Evolutionary conservation across 1,284 basidiomycete genomes (phyloP).

Genomic region (Puccinia hordei): DNA sequence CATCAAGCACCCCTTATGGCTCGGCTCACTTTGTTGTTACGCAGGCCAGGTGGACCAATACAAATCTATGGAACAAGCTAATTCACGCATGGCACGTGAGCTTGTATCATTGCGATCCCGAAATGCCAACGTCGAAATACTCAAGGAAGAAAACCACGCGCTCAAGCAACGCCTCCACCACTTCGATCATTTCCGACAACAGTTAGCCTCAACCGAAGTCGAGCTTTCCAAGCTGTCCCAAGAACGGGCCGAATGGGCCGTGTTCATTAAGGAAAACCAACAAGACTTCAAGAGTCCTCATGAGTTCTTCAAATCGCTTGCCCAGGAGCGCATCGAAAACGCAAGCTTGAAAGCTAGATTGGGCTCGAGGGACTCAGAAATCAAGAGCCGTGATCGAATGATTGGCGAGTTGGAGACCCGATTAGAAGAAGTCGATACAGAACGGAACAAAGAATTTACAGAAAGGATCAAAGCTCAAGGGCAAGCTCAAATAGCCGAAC

Average conservation of each 20-base stretch:
- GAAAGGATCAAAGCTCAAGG: constrained; percentile 36
- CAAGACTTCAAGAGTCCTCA: constrained; percentile 29
- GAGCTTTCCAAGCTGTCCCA: constrained; percentile 30
- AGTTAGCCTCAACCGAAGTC: constrained; percentile 38
- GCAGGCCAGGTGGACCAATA: constrained; percentile 44
- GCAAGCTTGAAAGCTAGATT: constrained; percentile 40
- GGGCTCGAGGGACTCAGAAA: constrained; percentile 39
- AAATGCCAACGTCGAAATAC: constrained; percentile 37
- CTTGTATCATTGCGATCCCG: not conserved
- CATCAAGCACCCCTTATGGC: not conserved
- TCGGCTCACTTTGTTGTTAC: not conserved
- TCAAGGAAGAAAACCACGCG: constrained; percentile 48
- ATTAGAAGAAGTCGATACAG: constrained; percentile 39
- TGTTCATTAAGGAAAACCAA: constrained; percentile 39
- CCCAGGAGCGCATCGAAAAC: constrained; percentile 34
- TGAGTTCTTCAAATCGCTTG: constrained; percentile 37
- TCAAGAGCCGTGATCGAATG: constrained; percentile 45
- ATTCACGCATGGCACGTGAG: constrained; percentile 29
- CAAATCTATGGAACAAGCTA: constrained; percentile 40
- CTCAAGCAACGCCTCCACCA: constrained; percentile 17
- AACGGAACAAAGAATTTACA: constrained; percentile 31
- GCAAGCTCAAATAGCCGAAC: constrained; percentile 22
- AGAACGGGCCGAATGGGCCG: constrained; percentile 45
- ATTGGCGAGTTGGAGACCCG: constrained; percentile 39
- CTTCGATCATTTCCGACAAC: constrained; percentile 33